Evolutionary conservation across 768 basidiomycete species (phyloP).

Genomic region (Rhizopogon sp.): DNA sequence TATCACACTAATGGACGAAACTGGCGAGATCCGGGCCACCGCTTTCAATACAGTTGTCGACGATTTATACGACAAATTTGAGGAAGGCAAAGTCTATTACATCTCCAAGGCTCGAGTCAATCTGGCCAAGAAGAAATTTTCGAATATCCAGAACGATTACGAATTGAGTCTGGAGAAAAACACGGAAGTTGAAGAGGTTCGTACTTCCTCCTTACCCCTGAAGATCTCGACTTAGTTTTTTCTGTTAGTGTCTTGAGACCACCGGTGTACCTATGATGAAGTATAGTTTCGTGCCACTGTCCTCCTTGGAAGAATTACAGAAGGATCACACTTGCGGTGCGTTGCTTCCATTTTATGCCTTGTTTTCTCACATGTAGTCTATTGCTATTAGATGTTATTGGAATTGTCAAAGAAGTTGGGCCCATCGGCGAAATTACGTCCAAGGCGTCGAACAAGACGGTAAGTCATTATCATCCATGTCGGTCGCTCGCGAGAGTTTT

Average conservation of each 20-base stretch:
- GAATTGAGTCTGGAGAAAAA: constrained; percentile 82
- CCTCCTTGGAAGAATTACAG: constrained; percentile 50
- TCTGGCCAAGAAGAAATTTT: constrained; percentile 96
- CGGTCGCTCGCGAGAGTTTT: not conserved
- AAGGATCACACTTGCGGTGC: constrained; percentile 85
- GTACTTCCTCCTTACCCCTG: constrained; percentile 11
- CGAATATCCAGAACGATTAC: constrained; percentile 85
- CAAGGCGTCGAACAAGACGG: constrained; percentile 67
- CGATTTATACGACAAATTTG: constrained; percentile 73
- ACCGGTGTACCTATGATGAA: constrained; percentile 73
- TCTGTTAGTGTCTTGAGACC: constrained; percentile 72
- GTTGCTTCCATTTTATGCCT: constrained; percentile 14
- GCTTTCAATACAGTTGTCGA: constrained; percentile 87
- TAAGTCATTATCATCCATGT: constrained; percentile 15
- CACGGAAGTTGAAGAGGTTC: constrained; percentile 82
- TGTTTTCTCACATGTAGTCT: not conserved
- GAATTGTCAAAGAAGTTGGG: constrained; percentile 74
- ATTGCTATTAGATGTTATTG: constrained; percentile 70
- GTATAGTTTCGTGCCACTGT: constrained; percentile 75
- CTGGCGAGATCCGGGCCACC: constrained; percentile 87
- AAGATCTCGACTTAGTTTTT: constrained; percentile 4
- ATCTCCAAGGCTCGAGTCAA: constrained; percentile 89
- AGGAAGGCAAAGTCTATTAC: constrained; percentile 91
- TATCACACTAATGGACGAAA: constrained; percentile 91
- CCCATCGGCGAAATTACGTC: constrained; percentile 68